These are phyloP conservation scores for Colletotrichum navitas DNA, from an alignment of 2,329 filamentous ascomycete genomes.

Conservation along the genomic window DNA sequence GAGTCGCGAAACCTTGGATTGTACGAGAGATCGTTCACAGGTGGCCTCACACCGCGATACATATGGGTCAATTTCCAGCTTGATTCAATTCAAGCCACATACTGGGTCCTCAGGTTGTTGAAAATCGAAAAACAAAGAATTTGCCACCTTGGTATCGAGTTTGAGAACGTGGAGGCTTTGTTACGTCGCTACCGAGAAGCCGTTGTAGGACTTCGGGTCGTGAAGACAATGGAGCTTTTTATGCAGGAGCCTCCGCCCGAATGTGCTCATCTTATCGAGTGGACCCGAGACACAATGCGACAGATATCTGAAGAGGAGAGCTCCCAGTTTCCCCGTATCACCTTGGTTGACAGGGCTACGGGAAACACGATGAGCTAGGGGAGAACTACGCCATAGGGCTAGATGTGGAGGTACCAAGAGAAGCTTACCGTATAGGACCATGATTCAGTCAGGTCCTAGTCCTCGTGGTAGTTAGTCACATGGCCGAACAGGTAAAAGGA, in stretches of 20 bases:
- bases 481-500: too few species aligned
- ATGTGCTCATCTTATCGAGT: neutral
- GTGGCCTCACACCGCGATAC: neutral
- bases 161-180: neutral
- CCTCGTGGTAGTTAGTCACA: too few species aligned
- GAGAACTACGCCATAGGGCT: too few species aligned
- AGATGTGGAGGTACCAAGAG: neutral
- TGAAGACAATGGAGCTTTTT: neutral
- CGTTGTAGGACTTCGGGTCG: neutral
- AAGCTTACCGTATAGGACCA: neutral
- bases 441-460: too few species aligned
- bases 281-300: neutral
- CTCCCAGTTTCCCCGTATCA: neutral
- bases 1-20: constrained; percentile 1
- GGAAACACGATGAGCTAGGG: neutral
- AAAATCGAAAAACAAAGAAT: neutral
- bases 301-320: too few species aligned
- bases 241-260: neutral
- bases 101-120: neutral
- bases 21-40: neutral
- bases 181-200: neutral
- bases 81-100: neutral
- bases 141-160: neutral
- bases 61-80: neutral
- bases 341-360: neutral